A percentile compares a stretch with the other conserved stretches of the same genome.
phyloP scores from a whole-genome alignment of 495 filamentous ascomycete species.

The Hypoxylon fragiforme region DNA sequence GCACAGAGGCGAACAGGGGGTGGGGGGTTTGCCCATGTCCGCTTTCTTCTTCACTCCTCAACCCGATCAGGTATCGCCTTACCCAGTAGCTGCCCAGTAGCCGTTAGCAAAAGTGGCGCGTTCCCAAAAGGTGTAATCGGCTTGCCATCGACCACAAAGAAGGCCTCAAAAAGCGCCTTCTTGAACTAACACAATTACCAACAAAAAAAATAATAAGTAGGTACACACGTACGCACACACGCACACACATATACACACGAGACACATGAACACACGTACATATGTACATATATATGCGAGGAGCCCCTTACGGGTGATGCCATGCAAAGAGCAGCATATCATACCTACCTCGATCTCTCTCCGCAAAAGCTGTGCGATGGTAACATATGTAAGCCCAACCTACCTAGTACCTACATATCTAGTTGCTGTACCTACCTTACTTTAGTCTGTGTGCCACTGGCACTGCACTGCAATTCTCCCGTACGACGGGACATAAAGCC shows the following conservation, averaged over 20 bases:
- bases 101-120: constrained; percentile 29
- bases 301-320: constrained; percentile 19
- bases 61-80: constrained; percentile 31
- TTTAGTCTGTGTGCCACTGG: constrained; percentile 20
- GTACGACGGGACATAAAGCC: constrained; percentile 23
- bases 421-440: too few relatives aligned
- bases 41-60: constrained; percentile 18
- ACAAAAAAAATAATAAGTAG: too few relatives aligned
- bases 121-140: constrained; percentile 12
- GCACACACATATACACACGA: too few relatives aligned
- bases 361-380: constrained; percentile 32
- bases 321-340: constrained; percentile 31
- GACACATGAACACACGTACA: constrained; percentile 1
- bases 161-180: constrained; percentile 15
- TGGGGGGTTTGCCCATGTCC: constrained; percentile 14
- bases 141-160: constrained; percentile 14
- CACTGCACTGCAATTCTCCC: too few relatives aligned
- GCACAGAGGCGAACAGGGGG: constrained; percentile 22
- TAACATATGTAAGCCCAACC: constrained; percentile 22
- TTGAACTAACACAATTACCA: too few relatives aligned
- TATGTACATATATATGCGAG: constrained; percentile 16
- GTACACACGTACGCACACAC: too few relatives aligned
- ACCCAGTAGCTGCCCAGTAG: constrained; percentile 4
- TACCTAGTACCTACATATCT: too few relatives aligned
- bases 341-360: constrained; percentile 33